Evolutionary conservation across 257 asterid species (phyloP), one percentile per base, ranked within the genome.

Genomic region (Solanum etuberosum): DNA sequence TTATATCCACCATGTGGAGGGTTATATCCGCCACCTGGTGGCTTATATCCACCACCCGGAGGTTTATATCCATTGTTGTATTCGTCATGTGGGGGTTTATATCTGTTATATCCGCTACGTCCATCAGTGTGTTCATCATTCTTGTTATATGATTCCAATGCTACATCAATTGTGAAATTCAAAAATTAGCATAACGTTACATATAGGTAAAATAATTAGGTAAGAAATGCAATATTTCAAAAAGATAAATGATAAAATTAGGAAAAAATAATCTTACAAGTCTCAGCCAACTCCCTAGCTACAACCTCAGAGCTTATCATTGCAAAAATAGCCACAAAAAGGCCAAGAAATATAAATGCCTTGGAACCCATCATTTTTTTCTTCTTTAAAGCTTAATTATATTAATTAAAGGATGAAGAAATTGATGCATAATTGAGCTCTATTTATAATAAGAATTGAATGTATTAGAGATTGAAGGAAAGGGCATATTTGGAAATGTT

Each of bases 21-120:
- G 0, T 51, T 57, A 57, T 57, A 57, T 57, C 18, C 9, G 0
- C 18, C 9, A 61, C 32, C 0, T 0, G 32, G 32, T 4, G 35
- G 5, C 2, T 67, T 18, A 71, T 34, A 20, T 18, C 27, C 27
- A 0, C 46, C 11, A 18, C 13, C 1, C 1, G 14, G 77, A 20
- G 23, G 40, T 15, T 70, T 32, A 32, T 70, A 31, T 32, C 1
- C 61, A 2, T 51, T 16, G 3, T 51, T 51, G 1, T 51, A 51
- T 51, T 51, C 3, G n/a, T 1, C 3, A 7, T 9, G 12, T 14
- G 76, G 23, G 2, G 74, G 38, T 20, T 57, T 63, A 63, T 63
- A 63, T n/a, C 32, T 9, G 3, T 25, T 14, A 67, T 25, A 25
- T 25, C 37, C 23, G 4, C 32, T 0, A 1, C 21, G 43, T 74